phyloP scores from a whole-genome alignment of 2,329 filamentous ascomycete genomes.

The Hymenoscyphus infarciens region DNA sequence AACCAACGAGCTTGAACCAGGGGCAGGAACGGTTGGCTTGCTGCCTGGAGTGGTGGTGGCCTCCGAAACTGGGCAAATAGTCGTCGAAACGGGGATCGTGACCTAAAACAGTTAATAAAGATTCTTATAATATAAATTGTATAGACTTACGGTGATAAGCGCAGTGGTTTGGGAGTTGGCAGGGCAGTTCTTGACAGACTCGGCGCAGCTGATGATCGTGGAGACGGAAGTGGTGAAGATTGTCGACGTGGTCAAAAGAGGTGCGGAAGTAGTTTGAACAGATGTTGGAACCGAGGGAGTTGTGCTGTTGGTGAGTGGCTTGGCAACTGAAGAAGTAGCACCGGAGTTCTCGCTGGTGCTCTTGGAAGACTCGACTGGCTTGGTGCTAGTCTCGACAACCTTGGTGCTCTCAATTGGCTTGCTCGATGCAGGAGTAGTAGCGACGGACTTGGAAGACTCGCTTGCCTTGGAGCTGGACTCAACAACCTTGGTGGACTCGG shows the following conservation, averaged over 20 bases:
- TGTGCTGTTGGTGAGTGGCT: neutral
- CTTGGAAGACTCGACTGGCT: neutral
- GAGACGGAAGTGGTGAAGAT: constrained; percentile 48
- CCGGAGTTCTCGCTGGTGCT: neutral
- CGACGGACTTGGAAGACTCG: neutral
- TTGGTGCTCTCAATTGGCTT: neutral
- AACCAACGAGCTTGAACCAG: neutral
- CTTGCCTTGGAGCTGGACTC: neutral
- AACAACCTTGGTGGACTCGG: neutral
- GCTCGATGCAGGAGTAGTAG: neutral
- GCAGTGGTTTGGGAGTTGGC: constrained; percentile 14
- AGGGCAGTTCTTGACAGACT: constrained; percentile 49
- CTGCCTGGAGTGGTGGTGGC: neutral
- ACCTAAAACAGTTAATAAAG: neutral
- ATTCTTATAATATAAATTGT: too few relatives aligned
- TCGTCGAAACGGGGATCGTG: constrained; percentile 22
- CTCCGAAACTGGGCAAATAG: constrained; percentile 31
- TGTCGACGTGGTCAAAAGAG: constrained; percentile 38
- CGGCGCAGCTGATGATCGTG: constrained; percentile 50
- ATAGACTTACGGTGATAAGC: constrained; percentile 13
- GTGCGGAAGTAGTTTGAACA: neutral
- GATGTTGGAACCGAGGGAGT: neutral
- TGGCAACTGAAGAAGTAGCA: neutral
- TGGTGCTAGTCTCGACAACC: neutral
- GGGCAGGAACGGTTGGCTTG: neutral